Percentiles rank a stretch among this genome's conserved stretches.
Conservation (phyloP, 2,329 filamentous ascomycete genomes). For the Coniosporium tulheliwenetii region DNA sequence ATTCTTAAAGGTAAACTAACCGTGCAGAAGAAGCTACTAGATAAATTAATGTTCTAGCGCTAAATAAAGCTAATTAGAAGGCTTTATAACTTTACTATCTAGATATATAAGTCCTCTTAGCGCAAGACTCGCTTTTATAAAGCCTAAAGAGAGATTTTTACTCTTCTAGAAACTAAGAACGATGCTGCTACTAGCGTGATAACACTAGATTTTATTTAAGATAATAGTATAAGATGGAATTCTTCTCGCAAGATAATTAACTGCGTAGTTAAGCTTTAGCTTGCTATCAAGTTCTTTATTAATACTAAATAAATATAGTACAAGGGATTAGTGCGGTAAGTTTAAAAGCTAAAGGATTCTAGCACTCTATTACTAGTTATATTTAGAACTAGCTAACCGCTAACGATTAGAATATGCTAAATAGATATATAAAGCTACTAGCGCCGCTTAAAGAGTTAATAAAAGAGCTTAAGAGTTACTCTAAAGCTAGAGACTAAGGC, state of each 20-base stretch:
- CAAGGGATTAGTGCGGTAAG: too few relatives aligned
- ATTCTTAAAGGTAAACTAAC: slow-evolving; percentile 2
- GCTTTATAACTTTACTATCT: too few relatives aligned
- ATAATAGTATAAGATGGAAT: too few relatives aligned
- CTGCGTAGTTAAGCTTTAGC: slow-evolving; percentile 3
- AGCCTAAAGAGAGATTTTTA: too few relatives aligned
- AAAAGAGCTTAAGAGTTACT: not conserved
- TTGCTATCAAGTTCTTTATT: slow-evolving; percentile 5
- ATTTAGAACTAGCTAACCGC: not conserved
- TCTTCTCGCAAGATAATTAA: not conserved
- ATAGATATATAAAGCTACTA: slow-evolving; percentile 1
- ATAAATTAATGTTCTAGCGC: slow-evolving; percentile 3
- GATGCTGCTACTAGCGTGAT: slow-evolving; percentile 2
- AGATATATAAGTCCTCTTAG: slow-evolving; percentile 3
- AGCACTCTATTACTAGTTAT: not conserved
- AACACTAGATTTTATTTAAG: too few relatives aligned
- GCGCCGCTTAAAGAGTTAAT: not conserved
- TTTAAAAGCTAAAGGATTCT: too few relatives aligned
- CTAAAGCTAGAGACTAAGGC: not conserved
- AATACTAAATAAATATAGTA: too few relatives aligned
- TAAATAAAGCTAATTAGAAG: slow-evolving; percentile 3
- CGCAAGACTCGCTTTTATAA: slow-evolving; percentile 1
- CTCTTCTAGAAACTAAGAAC: not conserved
- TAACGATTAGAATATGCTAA: slow-evolving; percentile 2
- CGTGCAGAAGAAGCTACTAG: slow-evolving; percentile 2